These are phyloP conservation scores for Moricandia moricandioides DNA, from an alignment of 345 rosid genomes.

Conservation along the genomic window DNA sequence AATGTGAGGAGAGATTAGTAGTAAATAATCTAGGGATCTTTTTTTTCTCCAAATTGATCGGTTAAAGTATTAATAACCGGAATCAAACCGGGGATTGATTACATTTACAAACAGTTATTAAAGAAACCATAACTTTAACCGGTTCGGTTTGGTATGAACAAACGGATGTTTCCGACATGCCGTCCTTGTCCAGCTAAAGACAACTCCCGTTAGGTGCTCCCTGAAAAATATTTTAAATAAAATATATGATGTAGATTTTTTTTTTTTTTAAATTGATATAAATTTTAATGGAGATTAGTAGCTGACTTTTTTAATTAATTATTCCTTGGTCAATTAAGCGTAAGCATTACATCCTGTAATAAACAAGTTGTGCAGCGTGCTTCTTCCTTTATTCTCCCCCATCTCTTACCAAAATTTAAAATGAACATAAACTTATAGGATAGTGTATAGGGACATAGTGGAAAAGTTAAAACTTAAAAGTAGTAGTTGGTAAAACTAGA, in stretches of 20 bases:
- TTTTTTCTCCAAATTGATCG: background rate
- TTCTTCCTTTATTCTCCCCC: background rate
- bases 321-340: background rate
- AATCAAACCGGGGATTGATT: background rate
- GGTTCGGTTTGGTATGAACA: slow-evolving; percentile 1
- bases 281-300: background rate
- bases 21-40: slow-evolving; percentile 20
- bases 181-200: slow-evolving; percentile 39
- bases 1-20: background rate
- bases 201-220: background rate
- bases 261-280: too few species aligned
- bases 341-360: background rate
- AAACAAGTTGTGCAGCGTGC: background rate
- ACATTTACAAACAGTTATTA: background rate
- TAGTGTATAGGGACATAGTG: too few species aligned
- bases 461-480: too few species aligned
- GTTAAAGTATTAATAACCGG: background rate
- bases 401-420: background rate
- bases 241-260: background rate
- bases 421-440: background rate
- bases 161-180: slow-evolving; percentile 24
- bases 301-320: background rate
- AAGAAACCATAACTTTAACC: background rate
- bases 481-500: background rate
- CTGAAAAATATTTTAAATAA: background rate